phyloP scores from a whole-genome alignment of 192 early-diverging fungal genomes.

The Funneliformis mosseae region DNA sequence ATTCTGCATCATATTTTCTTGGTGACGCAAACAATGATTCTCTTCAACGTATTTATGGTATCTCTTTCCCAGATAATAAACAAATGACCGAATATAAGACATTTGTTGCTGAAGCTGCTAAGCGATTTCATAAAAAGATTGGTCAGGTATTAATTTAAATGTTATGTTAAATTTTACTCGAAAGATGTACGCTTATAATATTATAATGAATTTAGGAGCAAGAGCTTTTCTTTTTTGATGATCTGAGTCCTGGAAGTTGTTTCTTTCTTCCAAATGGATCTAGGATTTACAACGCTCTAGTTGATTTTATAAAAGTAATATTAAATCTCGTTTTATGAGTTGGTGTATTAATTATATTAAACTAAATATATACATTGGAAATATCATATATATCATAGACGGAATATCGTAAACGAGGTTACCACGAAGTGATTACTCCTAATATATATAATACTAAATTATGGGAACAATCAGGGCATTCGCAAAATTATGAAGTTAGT shows the following conservation, averaged over 20 bases:
- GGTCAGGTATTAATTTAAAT: slow-evolving; percentile 56
- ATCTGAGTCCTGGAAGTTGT: slow-evolving; percentile 88
- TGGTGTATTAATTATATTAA: neutral
- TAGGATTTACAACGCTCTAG: slow-evolving; percentile 93
- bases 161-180: neutral
- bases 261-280: slow-evolving; percentile 98
- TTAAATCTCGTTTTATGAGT: neutral
- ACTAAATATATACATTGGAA: neutral
- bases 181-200: neutral
- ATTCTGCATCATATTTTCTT: slow-evolving; percentile 98
- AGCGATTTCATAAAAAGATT: slow-evolving; percentile 96
- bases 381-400: slow-evolving; percentile 27
- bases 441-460: slow-evolving; percentile 99
- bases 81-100: slow-evolving; percentile 94
- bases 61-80: slow-evolving; percentile 99
- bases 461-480: slow-evolving; percentile 96
- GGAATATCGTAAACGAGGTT: slow-evolving; percentile 92
- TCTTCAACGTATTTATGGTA: slow-evolving; percentile 97
- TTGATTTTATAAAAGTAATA: slow-evolving; percentile 82
- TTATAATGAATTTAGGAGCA: slow-evolving; percentile 65
- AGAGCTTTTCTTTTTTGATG: slow-evolving; percentile 96
- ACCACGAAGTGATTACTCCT: slow-evolving; percentile 94
- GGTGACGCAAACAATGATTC: slow-evolving; percentile 97
- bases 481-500: slow-evolving; percentile 76
- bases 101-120: slow-evolving; percentile 95